Evolutionary conservation across 1,284 basidiomycete species (phyloP), one percentile per base, ranked within the genome.

Genomic region (Cryptococcus hybrid): DNA sequence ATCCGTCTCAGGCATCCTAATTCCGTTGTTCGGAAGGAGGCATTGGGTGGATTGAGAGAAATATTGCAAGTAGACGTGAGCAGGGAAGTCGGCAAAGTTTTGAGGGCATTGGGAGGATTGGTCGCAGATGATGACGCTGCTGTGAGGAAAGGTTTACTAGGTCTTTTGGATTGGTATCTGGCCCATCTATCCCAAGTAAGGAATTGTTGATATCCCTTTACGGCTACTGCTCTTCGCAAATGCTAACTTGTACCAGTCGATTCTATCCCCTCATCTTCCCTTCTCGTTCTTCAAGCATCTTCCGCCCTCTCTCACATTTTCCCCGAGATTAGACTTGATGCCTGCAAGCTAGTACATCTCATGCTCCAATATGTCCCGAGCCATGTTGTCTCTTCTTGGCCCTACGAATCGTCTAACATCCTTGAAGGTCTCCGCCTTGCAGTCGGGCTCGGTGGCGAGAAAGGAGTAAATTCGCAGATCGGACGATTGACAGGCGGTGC

Each of bases 301-400:
- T 95, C 94, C 3, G 92, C 92, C 0, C 88, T 96, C 73, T 93
- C 91, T 0, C 89, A 96, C 69, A 96, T 99, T 57, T 95, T 93
- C 74, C 92, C 92, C 7, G 90, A 94, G 67, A 90, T 98, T 57
- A 84, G 92, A 7, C 83, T 97, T 47, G 95, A 98, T 71, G 92
- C 92, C 1, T 83, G 95, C 61, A 85, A 86, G 34, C 84, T 94
- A 61, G 78, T 99, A 51, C 84, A 90, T 68, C 75, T 96, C 12
- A 83, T 93, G 39, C 82, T 98, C 2, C 86, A 88, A 39, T 73
- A 82, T 51, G 84, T 89, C 3, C 90, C 92, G 1, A 80, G 82
- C 12, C 79, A 83, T 7, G 84, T 93, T 12, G 84, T 88, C 1
- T 79, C 81, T 48, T 86, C 87, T 1, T 92, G 90, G 88, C 82